Base-by-base conservation (phyloP, 139 green algal genomes). In the Chlamydomonas incerta region DNA sequence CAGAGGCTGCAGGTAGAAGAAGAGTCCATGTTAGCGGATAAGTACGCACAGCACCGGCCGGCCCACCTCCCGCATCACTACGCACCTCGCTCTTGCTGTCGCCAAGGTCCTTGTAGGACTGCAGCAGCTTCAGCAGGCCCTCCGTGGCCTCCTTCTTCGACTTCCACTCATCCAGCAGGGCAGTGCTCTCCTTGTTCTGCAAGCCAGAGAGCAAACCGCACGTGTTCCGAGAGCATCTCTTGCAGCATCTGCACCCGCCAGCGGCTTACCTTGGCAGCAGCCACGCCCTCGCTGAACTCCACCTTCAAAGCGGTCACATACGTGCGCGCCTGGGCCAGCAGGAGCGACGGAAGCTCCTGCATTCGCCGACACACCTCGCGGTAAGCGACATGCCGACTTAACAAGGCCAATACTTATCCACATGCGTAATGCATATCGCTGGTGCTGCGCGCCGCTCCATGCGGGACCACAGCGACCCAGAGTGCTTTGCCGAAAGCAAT, bases 41-140 rank as follows among this genome's bases (percentile, higher is more conserved):
- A 50, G 15, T 26, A 72, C 15, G 4, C 17, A 23, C 50, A 65
- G 18, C 33, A 62, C 41, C 67, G 62, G 31, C 13, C 17, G 79
- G 29, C n/a, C 20, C 31, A n/a, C 2, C 21, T 69, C 46, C 66
- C n/a, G n/a, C 37, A 66, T 72, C 74, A 47, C n/a, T n/a, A 26
- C 86, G 11, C 76, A 93, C 91, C 91, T 94, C 88, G 47, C 87
- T 79, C 88, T 93, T 91, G 74, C 37, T 65, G 70, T 94, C 88
- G 55, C 90, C 91, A 14, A 93, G 26, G 60, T 92, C 91, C 85
- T 94, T 94, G 88, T 94, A 94, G n/a, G 88, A 70, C 68, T 93
- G 84, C 83, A 93, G 73, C 58, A 93, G 77, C 87, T 90, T 90
- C 31, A 94, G 57, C 28, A 90, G 68, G 31, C 91, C 52, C 81